Conservation (phyloP, 2,329 filamentous ascomycete genomes). For the Colletotrichum sp. region DNA sequence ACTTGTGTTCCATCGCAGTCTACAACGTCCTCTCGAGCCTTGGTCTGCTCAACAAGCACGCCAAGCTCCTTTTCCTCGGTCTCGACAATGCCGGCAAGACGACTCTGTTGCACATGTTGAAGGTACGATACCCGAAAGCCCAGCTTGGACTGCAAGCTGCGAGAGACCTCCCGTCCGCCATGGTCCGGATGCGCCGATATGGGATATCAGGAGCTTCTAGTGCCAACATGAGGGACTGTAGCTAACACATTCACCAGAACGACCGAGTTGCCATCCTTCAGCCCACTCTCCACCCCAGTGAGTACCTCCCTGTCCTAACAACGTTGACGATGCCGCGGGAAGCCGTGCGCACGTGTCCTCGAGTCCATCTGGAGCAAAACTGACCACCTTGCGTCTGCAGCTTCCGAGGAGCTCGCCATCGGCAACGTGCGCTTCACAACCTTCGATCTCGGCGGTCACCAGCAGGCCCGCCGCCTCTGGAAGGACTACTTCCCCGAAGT, state of each 20-base stretch:
- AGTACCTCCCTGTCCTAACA: conserved; percentile 36
- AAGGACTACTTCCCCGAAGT: conserved; percentile 98
- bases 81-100: conserved; percentile 96
- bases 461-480: conserved; percentile 94
- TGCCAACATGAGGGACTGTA: conserved; percentile 25
- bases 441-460: conserved; percentile 91
- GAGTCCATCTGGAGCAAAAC: conserved; percentile 20
- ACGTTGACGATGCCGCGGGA: background rate
- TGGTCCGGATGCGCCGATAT: background rate
- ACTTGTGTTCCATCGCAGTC: conserved; percentile 52
- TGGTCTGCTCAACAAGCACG: conserved; percentile 92
- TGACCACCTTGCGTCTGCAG: conserved; percentile 42
- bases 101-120: conserved; percentile 92
- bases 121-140: conserved; percentile 60
- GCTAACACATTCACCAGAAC: conserved; percentile 61
- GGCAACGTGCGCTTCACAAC: conserved; percentile 95
- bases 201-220: background rate
- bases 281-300: conserved; percentile 90
- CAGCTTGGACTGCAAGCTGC: background rate
- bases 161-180: background rate
- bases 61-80: conserved; percentile 91
- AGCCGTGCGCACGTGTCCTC: conserved; percentile 26
- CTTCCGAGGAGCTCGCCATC: conserved; percentile 90
- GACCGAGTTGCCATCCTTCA: conserved; percentile 91
- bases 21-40: conserved; percentile 89